Base-by-base conservation (phyloP, 768 basidiomycete species). In the Cystobasidium tubakii region DNA sequence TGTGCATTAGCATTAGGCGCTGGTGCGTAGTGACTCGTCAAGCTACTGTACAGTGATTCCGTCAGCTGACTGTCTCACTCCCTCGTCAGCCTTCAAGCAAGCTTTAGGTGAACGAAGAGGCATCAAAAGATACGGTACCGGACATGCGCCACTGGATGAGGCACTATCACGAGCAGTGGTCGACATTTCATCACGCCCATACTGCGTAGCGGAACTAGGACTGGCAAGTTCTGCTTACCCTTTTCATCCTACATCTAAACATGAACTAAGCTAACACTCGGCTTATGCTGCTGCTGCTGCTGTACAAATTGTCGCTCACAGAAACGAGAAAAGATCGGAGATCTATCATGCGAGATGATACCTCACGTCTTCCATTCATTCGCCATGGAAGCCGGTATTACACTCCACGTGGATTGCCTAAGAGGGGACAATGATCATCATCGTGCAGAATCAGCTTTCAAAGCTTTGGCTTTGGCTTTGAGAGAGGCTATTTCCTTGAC, bases 341-440 rank as follows among this genome's bases (percentile, higher is more conserved):
- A 94, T 77, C 85, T 94, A 64, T 93, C 91, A 29, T 82, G 82
- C 2, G 96, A 99, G 84, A 97, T 99, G 94, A 88, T 99, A 69
- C 91, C 95, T 36, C 96, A 99, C 81, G 86, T 99, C 67, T 91
- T 99, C 81, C 89, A 96, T 83, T 96, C 93, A 2, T 99, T 99
- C 80, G 91, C 95, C n/a, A 92, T 92, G 76, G 91, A 92, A 0
- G 90, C 95, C 0, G 94, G 94, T 7, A 89, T 88, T 25, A 98
- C 96, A 1, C 84, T 99, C 60, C 95, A 98, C 79, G 86, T 98
- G 64, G 96, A 99, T 79, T 92, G 92, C 53, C 84, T 99, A 53
- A 86, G 93, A 39, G 96, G 96, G 50, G 89, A 92, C 78, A 99
- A 99, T 82, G 96, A 99, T 80, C 96, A 99, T 81, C 96, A 98